A percentile compares a stretch with the other conserved stretches of the same genome.
Conservation (phyloP, 2,329 filamentous ascomycete genomes). For the Sporothrix curviconia region DNA sequence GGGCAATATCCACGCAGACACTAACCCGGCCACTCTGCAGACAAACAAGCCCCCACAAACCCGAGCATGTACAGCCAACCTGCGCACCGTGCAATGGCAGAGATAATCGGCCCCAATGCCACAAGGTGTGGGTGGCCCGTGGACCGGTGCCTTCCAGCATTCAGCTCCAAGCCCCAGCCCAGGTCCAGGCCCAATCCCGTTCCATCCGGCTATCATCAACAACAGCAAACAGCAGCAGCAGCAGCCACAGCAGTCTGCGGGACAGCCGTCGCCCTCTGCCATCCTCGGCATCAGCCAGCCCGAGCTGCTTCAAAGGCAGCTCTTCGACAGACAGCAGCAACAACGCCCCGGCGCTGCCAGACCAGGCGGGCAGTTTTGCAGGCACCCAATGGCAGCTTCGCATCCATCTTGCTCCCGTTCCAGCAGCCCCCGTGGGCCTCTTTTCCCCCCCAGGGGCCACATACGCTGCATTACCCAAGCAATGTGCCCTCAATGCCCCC, state of each 20-base stretch:
- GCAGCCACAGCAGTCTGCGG: neutral
- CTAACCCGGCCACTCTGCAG: neutral
- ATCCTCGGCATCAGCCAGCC: neutral
- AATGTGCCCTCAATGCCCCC: no score
- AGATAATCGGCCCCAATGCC: neutral
- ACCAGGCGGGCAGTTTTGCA: no score
- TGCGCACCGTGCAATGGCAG: constrained; percentile 1
- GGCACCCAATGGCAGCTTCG: no score
- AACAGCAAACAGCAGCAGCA: neutral
- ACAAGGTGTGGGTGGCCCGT: neutral
- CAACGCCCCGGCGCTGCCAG: no score
- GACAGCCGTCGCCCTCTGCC: neutral
- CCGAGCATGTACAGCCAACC: no score
- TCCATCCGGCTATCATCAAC: neutral
- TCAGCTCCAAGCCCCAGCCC: neutral
- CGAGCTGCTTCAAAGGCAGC: no score
- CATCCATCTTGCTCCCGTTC: no score
- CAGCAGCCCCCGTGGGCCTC: no score
- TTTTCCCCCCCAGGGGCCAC: no score
- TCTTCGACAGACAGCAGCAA: no score
- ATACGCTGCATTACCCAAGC: no score
- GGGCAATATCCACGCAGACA: no score
- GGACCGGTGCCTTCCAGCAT: neutral
- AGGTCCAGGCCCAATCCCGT: neutral
- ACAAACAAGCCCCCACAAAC: neutral